Evolutionary conservation across 2,329 filamentous ascomycete species (phyloP).

Genomic region (Aspergillus brunneoviolaceus): DNA sequence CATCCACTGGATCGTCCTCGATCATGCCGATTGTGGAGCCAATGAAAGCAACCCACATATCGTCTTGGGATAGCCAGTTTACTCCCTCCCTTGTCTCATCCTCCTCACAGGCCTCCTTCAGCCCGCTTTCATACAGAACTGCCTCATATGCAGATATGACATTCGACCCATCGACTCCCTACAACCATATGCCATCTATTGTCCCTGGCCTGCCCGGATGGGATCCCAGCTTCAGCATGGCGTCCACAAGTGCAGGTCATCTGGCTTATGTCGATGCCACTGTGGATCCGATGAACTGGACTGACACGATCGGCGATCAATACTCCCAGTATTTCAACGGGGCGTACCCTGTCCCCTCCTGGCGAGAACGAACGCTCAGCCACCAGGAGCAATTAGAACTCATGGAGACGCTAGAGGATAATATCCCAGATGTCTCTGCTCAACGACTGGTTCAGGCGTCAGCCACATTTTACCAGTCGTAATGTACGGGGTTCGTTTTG

Average conservation of each 20-base stretch:
- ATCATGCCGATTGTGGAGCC: slow-evolving; percentile 17
- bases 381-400: slow-evolving; percentile 80
- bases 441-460: slow-evolving; percentile 41
- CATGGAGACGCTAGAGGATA: slow-evolving; percentile 71
- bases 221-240: slow-evolving; percentile 42
- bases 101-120: slow-evolving; percentile 21
- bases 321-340: slow-evolving; percentile 51
- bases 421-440: slow-evolving; percentile 50
- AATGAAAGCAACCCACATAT: slow-evolving; percentile 20
- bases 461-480: slow-evolving; percentile 43
- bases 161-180: slow-evolving; percentile 40
- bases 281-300: slow-evolving; percentile 44
- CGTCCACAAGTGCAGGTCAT: slow-evolving; percentile 37
- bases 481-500: not conserved
- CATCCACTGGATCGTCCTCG: slow-evolving; percentile 20
- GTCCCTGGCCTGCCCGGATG: slow-evolving; percentile 43
- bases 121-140: slow-evolving; percentile 21
- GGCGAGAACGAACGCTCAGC: slow-evolving; percentile 67
- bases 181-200: slow-evolving; percentile 42
- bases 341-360: slow-evolving; percentile 45
- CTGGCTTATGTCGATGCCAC: slow-evolving; percentile 36
- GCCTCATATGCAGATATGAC: slow-evolving; percentile 26
- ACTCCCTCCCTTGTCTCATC: slow-evolving; percentile 14
- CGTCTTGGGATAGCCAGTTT: slow-evolving; percentile 19
- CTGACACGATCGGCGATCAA: slow-evolving; percentile 46